These are phyloP conservation scores for Dianthus caryophyllus DNA, from an alignment of 148 eudicot species.

Conservation along the genomic window DNA sequence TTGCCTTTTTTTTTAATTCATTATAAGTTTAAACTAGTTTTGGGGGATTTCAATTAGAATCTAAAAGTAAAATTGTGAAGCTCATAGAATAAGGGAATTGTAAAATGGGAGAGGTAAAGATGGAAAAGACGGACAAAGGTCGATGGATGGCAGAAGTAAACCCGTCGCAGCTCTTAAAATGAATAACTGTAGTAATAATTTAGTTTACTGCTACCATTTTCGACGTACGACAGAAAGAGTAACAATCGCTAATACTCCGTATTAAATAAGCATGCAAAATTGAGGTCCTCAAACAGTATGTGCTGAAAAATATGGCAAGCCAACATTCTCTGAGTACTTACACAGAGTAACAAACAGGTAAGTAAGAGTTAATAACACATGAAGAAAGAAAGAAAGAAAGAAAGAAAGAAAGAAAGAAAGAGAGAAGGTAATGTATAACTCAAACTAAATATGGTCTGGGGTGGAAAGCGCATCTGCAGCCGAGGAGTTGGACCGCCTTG, in stretches of 20 bases:
- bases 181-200: not conserved
- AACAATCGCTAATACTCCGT: slow-evolving; percentile 3
- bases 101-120: too few species aligned
- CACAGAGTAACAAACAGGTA: slow-evolving; percentile 8
- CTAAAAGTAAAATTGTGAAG: too few species aligned
- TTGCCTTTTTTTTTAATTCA: too few species aligned
- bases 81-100: too few species aligned
- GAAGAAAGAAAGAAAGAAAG: not conserved
- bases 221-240: not conserved
- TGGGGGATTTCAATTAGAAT: too few species aligned
- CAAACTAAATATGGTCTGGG: slow-evolving; percentile 13
- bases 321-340: slow-evolving; percentile 15
- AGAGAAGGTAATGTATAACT: not conserved
- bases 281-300: not conserved
- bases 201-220: not conserved
- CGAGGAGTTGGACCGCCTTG: slow-evolving; percentile 48
- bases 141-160: not conserved
- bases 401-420: not conserved
- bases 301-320: slow-evolving; percentile 1
- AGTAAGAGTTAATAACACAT: not conserved
- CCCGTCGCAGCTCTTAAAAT: too few species aligned
- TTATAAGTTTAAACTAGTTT: too few species aligned
- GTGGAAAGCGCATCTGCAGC: slow-evolving; percentile 19
- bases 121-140: too few species aligned
- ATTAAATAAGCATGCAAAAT: not conserved